Percentiles rank a stretch among this genome's conserved stretches.
Conservation (phyloP, 176 grass and related monocot species). For the sorghum (Sorghum bicolor) region DNA sequence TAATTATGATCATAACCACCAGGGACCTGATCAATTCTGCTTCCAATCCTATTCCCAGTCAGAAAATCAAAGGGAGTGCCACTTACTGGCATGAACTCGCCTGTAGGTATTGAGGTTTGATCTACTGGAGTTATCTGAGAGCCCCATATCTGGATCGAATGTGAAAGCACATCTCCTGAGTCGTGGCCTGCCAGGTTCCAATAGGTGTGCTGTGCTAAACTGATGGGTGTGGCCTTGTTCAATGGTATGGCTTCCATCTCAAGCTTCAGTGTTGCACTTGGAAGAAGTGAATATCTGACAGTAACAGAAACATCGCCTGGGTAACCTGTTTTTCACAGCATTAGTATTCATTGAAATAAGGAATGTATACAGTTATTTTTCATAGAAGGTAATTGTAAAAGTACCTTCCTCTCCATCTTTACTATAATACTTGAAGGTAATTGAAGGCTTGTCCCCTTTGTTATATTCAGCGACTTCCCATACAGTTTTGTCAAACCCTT, state of each 20-base stretch:
- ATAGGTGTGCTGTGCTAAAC: conserved; percentile 84
- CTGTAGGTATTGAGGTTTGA: conserved; percentile 65
- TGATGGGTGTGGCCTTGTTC: conserved; percentile 75
- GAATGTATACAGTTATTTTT: not conserved
- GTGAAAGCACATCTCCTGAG: conserved; percentile 60
- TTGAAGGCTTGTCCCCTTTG: conserved; percentile 61
- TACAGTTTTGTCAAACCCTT: conserved; percentile 83
- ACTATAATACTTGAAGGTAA: conserved; percentile 78
- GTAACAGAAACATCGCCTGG: conserved; percentile 73
- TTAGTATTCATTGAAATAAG: not conserved
- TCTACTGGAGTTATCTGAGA: conserved; percentile 73
- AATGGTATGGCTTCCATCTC: conserved; percentile 78
- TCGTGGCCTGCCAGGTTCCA: conserved; percentile 89
- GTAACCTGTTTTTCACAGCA: conserved; percentile 50
- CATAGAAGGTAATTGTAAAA: not conserved
- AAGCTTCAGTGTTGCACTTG: conserved; percentile 49
- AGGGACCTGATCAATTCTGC: conserved; percentile 47
- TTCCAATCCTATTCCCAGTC: conserved; percentile 42
- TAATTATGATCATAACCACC: conserved; percentile 61
- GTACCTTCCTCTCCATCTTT: conserved; percentile 95
- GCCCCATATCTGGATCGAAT: conserved; percentile 59
- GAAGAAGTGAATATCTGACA: conserved; percentile 68
- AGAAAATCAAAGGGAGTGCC: conserved; percentile 72
- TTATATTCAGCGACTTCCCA: conserved; percentile 68
- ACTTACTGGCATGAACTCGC: conserved; percentile 62